Evolutionary conservation across 306 rosid species (phyloP).

Genomic region (Morella rubra): DNA sequence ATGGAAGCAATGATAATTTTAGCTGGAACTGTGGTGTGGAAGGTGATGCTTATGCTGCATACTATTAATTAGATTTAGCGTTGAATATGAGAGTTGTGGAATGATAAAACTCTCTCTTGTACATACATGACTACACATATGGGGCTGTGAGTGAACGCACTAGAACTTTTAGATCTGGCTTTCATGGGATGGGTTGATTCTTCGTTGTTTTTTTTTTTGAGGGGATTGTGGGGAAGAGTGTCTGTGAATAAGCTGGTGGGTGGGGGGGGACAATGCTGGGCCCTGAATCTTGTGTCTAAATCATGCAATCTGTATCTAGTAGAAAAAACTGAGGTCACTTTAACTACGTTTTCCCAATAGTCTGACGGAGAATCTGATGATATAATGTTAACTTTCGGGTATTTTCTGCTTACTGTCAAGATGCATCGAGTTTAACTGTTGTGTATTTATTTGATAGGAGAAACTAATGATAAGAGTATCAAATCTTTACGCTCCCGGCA

Average conservation of each 20-base stretch:
- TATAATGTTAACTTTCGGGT: not conserved
- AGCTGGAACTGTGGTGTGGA: conserved; percentile 98
- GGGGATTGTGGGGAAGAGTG: not conserved
- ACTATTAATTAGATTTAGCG: not conserved
- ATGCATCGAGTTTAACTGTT: conserved; percentile 14
- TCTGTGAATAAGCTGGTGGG: not conserved
- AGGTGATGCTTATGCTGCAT: conserved; percentile 47
- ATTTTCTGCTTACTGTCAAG: conserved; percentile 7
- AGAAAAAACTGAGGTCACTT: not conserved
- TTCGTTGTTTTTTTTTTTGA: not conserved
- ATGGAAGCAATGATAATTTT: conserved; percentile 79
- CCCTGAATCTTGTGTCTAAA: conserved; percentile 18
- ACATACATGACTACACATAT: not conserved
- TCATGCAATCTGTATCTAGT: not conserved
- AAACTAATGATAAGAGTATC: conserved; percentile 55
- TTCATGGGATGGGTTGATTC: not conserved
- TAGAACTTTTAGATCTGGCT: not conserved
- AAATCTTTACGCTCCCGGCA: conserved; percentile 77
- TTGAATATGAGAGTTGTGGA: not conserved
- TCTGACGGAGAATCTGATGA: conserved; percentile 3
- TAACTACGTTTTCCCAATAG: not conserved
- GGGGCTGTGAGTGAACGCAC: not conserved
- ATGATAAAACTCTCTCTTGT: not conserved
- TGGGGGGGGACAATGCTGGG: not conserved
- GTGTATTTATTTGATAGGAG: conserved; percentile 54